These are phyloP conservation scores for Didymella segeticola DNA, from an alignment of 2,329 filamentous ascomycete genomes.

Conservation along the genomic window DNA sequence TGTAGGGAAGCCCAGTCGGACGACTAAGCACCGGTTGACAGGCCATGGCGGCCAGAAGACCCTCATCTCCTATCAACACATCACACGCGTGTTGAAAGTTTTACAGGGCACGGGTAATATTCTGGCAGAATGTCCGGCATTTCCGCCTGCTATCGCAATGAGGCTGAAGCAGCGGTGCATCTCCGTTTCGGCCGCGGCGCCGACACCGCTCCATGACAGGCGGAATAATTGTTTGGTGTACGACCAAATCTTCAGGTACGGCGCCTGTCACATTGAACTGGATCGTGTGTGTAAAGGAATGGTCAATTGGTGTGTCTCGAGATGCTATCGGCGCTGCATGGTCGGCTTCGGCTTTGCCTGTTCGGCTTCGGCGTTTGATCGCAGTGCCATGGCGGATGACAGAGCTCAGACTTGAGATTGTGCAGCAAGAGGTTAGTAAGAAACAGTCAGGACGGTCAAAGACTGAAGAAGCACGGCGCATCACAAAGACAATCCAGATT, in stretches of 20 bases:
- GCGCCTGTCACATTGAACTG: slow-evolving; percentile 9
- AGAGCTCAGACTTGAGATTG: not conserved
- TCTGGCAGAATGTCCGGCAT: slow-evolving; percentile 16
- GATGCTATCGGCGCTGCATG: slow-evolving; percentile 4
- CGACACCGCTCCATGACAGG: slow-evolving; percentile 27
- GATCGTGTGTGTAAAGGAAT: slow-evolving; percentile 15
- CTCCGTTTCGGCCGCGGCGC: slow-evolving; percentile 37
- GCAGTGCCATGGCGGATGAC: slow-evolving; percentile 5
- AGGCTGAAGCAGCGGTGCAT: slow-evolving; percentile 16
- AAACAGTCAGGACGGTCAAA: not conserved
- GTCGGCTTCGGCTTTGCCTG: slow-evolving; percentile 14
- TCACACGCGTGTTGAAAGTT: slow-evolving; percentile 8
- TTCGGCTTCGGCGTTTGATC: slow-evolving; percentile 16
- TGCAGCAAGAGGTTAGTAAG: slow-evolving; percentile 4
- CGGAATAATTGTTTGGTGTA: slow-evolving; percentile 31
- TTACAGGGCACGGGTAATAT: slow-evolving; percentile 14
- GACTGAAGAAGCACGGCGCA: not conserved
- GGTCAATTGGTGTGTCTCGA: slow-evolving; percentile 3
- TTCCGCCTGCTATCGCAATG: slow-evolving; percentile 13
- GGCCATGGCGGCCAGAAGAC: not conserved
- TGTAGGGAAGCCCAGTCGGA: slow-evolving; percentile 8
- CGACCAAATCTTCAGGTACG: slow-evolving; percentile 11
- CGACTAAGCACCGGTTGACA: slow-evolving; percentile 1
- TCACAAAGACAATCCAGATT: slow-evolving; percentile 1
- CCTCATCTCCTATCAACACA: slow-evolving; percentile 3